A percentile compares a stretch with the other conserved stretches of the same genome.
Evolutionary conservation across 495 filamentous ascomycete species (phyloP).

Genomic region (Penicillium desertorum): DNA sequence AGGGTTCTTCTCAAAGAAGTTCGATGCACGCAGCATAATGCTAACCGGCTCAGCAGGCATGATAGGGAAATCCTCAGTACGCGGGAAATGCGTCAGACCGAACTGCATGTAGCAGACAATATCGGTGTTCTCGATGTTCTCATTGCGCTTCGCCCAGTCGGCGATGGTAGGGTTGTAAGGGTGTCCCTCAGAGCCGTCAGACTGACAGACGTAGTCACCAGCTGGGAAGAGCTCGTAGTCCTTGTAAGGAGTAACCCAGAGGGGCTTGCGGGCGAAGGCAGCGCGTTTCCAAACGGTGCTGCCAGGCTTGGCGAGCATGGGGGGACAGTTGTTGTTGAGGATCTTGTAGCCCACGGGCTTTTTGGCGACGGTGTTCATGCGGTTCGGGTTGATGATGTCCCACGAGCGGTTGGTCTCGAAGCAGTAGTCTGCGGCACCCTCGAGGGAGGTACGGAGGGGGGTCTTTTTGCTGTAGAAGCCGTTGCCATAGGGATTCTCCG

Average conservation of each 20-base stretch:
- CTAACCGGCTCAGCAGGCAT: constrained; percentile 75
- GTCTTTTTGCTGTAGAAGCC: constrained; percentile 50
- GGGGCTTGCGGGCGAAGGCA: constrained; percentile 37
- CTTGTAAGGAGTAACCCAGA: constrained; percentile 42
- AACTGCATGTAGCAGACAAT: constrained; percentile 60
- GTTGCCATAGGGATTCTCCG: constrained; percentile 49
- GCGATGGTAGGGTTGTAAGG: constrained; percentile 35
- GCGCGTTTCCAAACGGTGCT: constrained; percentile 42
- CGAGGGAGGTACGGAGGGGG: constrained; percentile 40
- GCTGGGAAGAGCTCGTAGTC: constrained; percentile 49
- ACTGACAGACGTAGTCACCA: constrained; percentile 52
- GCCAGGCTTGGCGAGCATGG: constrained; percentile 38
- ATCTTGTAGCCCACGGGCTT: constrained; percentile 44
- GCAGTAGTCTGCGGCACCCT: constrained; percentile 46
- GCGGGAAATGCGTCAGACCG: constrained; percentile 57
- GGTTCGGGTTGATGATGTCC: constrained; percentile 51
- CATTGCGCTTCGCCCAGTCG: constrained; percentile 49
- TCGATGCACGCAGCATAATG: constrained; percentile 62
- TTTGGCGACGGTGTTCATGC: constrained; percentile 38
- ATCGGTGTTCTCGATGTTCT: constrained; percentile 53
- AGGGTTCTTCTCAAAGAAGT: constrained; percentile 71
- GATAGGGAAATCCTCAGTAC: constrained; percentile 61
- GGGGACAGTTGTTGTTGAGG: constrained; percentile 37
- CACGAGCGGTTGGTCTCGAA: constrained; percentile 48
- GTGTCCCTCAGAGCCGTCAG: constrained; percentile 37